Conservation (phyloP, 129 eudicot species). For the Apium graveolens region DNA sequence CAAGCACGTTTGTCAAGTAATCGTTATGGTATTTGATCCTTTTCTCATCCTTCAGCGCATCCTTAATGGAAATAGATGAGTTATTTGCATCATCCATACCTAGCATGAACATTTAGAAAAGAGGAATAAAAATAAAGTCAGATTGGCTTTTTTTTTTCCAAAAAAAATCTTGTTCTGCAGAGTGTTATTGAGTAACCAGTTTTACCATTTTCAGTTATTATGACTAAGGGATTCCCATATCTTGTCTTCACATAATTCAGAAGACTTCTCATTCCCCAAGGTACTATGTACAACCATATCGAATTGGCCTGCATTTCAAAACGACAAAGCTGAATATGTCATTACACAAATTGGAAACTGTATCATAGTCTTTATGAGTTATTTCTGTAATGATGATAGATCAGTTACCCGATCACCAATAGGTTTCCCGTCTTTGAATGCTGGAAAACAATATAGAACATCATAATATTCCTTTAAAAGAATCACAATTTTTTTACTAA, state of each 20-base stretch:
- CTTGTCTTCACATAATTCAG: constrained; percentile 64
- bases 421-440: constrained; percentile 47
- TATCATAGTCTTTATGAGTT: not conserved
- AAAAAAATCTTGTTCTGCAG: not conserved
- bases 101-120: constrained; percentile 16
- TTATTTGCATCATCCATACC: constrained; percentile 88
- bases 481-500: too few species aligned
- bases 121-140: not conserved
- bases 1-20: constrained; percentile 63
- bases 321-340: not conserved
- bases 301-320: constrained; percentile 65
- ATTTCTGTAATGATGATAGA: not conserved
- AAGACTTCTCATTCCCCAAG: constrained; percentile 76
- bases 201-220: constrained; percentile 90
- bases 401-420: constrained; percentile 63
- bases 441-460: constrained; percentile 34
- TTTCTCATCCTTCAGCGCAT: constrained; percentile 60
- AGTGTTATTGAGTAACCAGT: not conserved
- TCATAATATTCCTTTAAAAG: too few species aligned
- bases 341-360: not conserved
- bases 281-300: constrained; percentile 91
- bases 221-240: constrained; percentile 78
- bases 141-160: not conserved
- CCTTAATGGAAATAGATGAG: constrained; percentile 30
- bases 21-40: constrained; percentile 75